Base-by-base conservation (phyloP, 495 filamentous ascomycete species). In the Parathielavia hyrcaniae region DNA sequence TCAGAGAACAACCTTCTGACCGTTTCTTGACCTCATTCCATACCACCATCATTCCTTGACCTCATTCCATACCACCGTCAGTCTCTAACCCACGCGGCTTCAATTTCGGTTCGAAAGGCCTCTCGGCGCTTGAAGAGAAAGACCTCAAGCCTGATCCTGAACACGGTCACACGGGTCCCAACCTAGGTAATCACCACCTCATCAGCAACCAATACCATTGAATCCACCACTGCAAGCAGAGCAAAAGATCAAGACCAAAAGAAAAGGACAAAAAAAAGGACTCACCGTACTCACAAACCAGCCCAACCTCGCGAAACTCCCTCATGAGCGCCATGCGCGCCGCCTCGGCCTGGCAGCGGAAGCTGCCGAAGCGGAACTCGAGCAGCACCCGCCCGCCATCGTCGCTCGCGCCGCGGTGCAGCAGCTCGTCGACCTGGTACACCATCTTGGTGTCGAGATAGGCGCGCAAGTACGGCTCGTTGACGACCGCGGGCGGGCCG, bases 301-400 rank as follows among this genome's bases (percentile, higher is more conserved):
- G 59, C 1, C 65, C 65, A 1, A 19, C 49, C 4, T 66, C 67
- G 53, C 58, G 50, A 19, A 62, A 68, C 64, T 74, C 71, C 11
- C 67, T 59, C 1, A 61, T 35, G 4, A 76, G 60, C 1, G 73
- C 53, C 67, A 70, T 73, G 17, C 67, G 58, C 1, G 69, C 73
- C 0, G 67, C 66, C 59, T 75, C 70, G 7, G 73, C 65, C 64
- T 78, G 74, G 61, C 73, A 72, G 10, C 71, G 69, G 26, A 64
- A 77, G 35, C 72, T 75, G 2, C 70, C 75, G 48, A 78, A 77
- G 1, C 69, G 67, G 57, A 70, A 72, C 63, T 76, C 74, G 11
- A 68, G 30, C 51, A 64, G 49, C 32, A 53, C 58, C 11, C 63
- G 54, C 11, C 4, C 10, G 26, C 32, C 50, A 16, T 41, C 54